A percentile compares a stretch with the other conserved stretches of the same genome.
phyloP scores from a whole-genome alignment of 1,284 basidiomycete species.

The Pisolithus thermaeus region DNA sequence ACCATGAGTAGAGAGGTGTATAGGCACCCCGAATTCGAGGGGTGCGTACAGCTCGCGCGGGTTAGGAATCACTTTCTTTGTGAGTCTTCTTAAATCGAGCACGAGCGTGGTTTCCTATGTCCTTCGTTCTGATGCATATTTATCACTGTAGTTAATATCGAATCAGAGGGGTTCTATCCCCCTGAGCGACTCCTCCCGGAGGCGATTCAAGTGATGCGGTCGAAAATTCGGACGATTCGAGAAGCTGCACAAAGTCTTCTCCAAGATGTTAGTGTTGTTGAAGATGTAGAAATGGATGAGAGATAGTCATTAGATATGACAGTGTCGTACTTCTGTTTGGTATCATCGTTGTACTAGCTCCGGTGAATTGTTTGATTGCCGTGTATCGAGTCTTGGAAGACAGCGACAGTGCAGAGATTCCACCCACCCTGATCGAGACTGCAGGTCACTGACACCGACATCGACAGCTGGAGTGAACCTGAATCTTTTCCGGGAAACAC shows the following conservation, averaged over 20 bases:
- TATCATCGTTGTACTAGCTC: too few species aligned
- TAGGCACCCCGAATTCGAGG: slow-evolving; percentile 88
- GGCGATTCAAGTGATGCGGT: slow-evolving; percentile 77
- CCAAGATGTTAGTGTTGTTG: slow-evolving; percentile 25
- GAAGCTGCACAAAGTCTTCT: slow-evolving; percentile 54
- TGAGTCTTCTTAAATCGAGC: slow-evolving; percentile 32
- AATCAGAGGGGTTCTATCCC: slow-evolving; percentile 84
- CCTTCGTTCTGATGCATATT: neutral
- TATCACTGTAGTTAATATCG: slow-evolving; percentile 66
- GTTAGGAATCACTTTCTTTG: slow-evolving; percentile 95
- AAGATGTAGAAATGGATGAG: slow-evolving; percentile 37
- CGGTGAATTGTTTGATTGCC: too few species aligned
- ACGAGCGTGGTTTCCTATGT: neutral
- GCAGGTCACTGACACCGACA: too few species aligned
- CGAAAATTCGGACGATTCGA: slow-evolving; percentile 65
- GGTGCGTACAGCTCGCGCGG: slow-evolving; percentile 77
- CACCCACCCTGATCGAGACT: too few species aligned
- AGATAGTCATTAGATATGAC: slow-evolving; percentile 8
- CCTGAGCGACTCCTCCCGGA: slow-evolving; percentile 85
- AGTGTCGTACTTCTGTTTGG: too few species aligned
- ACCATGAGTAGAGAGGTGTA: slow-evolving; percentile 92
- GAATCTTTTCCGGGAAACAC: neutral
- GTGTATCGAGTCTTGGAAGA: neutral
- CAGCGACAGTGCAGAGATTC: too few species aligned
- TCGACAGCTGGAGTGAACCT: too few species aligned